Base-by-base conservation (phyloP, 495 filamentous ascomycete genomes). In the Aspergillus mulundensis region DNA sequence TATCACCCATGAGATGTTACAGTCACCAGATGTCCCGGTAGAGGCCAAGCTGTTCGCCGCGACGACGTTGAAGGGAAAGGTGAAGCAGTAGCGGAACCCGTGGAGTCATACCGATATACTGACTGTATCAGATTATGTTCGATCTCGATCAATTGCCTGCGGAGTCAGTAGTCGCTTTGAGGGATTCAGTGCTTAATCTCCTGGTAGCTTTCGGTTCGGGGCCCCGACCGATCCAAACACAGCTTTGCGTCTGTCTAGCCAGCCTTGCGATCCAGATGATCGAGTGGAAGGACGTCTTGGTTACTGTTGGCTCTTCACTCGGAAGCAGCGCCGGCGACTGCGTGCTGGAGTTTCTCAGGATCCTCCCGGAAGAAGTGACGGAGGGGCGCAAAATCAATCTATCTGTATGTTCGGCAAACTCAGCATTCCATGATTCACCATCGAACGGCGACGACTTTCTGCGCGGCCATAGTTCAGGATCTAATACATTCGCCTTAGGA, bases 331-430 rank as follows among this genome's bases (percentile, higher is more conserved):
- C 87, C 42, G 82, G 87, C 60, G 85, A 92, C 50, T 92, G 88
- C 67, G 87, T 97, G 61, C 74, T 99, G 58, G 95, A 97, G 67
- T 97, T 99, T 71, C 78, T 99, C 53, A 91, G 86, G 66, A 91
- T 99, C 64, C 83, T 99, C 44, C 94, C 94, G 18, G 94, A 99
- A 78, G 94, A 99, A 81, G 95, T 99, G 69, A 97, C 90, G 47
- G 94, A 97, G 78, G 94, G 95, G 72, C 89, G 94, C 72, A 97
- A 96, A 77, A 95, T 97, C 81, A 95, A 89, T 80, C 81, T 99
- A 73, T 90, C 88, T 79, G 92, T 96, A 92, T 77, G 91, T 91
- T 77, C 73, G 81, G 80, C 77, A 80, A 79, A 71, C 53, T 53
- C 61, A 57, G 50, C 56, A 61, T 54, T 53, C 58, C 59, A 56